A percentile compares a stretch with the other conserved stretches of the same genome.
phyloP scores from a whole-genome alignment of 2,329 filamentous ascomycete genomes.

The Trichoderma afroharzianum region DNA sequence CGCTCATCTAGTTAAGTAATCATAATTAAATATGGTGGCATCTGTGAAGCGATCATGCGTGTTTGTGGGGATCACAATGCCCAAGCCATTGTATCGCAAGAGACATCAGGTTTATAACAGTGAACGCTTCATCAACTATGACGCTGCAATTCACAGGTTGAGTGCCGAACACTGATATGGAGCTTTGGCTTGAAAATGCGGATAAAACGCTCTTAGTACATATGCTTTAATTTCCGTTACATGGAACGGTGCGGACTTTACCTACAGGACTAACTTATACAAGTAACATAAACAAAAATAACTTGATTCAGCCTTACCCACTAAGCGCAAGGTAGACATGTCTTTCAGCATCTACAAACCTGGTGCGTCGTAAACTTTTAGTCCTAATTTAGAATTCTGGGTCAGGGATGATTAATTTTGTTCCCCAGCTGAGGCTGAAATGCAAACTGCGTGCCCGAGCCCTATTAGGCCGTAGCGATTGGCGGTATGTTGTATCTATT shows the following conservation, averaged over 20 bases:
- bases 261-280: background rate
- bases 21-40: background rate
- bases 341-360: background rate
- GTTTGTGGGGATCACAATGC: background rate
- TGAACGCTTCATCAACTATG: no score
- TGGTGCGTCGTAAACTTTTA: background rate
- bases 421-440: background rate
- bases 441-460: background rate
- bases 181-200: background rate
- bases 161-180: background rate
- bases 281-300: background rate
- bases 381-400: background rate
- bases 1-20: background rate
- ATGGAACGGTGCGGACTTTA: background rate
- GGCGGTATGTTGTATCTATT: background rate
- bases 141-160: background rate
- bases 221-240: background rate
- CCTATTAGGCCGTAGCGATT: background rate
- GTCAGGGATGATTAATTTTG: background rate
- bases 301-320: background rate
- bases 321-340: background rate
- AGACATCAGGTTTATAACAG: background rate
- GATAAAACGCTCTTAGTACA: background rate
- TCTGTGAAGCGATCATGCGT: background rate
- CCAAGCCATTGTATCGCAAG: background rate